Evolutionary conservation across 768 basidiomycete genomes (phyloP).

Genomic region (Tylopilus vinaceipallidus): DNA sequence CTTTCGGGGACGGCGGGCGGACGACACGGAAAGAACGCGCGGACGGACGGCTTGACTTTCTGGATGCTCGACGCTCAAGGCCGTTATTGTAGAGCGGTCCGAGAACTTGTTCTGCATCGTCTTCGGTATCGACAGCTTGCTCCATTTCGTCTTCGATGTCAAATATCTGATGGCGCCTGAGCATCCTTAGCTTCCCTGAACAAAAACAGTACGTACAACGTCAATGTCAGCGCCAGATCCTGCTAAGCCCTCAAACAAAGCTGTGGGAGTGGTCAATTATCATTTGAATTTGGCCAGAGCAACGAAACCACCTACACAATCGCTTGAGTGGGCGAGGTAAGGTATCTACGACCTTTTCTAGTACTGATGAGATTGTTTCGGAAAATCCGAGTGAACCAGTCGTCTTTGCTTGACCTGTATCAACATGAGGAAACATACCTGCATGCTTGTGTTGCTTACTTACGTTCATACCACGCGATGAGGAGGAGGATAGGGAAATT

Average conservation of each 20-base stretch:
- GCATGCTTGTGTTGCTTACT: constrained; percentile 1
- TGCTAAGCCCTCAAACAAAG: constrained; percentile 76
- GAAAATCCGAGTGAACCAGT: constrained; percentile 63
- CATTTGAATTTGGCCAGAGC: neutral
- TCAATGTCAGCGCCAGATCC: constrained; percentile 74
- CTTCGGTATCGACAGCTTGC: constrained; percentile 7
- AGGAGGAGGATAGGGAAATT: constrained; percentile 80
- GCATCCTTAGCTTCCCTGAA: neutral
- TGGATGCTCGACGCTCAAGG: constrained; percentile 32
- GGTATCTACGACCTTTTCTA: constrained; percentile 70
- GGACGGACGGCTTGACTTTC: constrained; percentile 33
- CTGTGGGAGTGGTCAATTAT: constrained; percentile 36
- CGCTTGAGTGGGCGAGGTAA: constrained; percentile 75
- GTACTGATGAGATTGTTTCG: constrained; percentile 65
- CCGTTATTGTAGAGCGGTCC: constrained; percentile 15
- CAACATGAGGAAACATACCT: neutral
- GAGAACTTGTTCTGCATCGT: neutral
- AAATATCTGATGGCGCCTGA: constrained; percentile 54
- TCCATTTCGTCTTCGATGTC: constrained; percentile 65
- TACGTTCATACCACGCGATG: constrained; percentile 83
- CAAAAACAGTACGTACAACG: constrained; percentile 43
- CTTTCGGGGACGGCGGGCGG: constrained; percentile 21
- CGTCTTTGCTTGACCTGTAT: constrained; percentile 57
- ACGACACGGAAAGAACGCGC: constrained; percentile 23
- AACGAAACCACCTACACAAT: constrained; percentile 51